phyloP scores from a whole-genome alignment of 2,329 filamentous ascomycete species.

The Nectriaceae sp. region DNA sequence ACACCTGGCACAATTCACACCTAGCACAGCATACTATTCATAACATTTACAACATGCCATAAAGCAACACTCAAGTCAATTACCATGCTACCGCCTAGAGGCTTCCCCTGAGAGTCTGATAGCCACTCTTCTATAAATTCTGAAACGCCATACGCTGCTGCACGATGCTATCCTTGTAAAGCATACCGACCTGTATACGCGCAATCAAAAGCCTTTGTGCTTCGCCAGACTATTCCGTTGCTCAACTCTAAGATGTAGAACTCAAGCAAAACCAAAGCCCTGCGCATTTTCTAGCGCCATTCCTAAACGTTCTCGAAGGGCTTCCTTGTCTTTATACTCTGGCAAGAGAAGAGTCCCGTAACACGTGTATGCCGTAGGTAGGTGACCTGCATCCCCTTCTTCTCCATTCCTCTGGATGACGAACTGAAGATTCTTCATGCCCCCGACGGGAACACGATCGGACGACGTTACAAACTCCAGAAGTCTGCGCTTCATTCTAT shows the following conservation, averaged over 20 bases:
- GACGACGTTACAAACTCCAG: slow-evolving; percentile 95
- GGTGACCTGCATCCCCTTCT: slow-evolving; percentile 50
- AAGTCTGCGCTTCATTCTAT: slow-evolving; percentile 71
- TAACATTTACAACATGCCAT: too few relatives aligned
- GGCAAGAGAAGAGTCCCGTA: slow-evolving; percentile 87
- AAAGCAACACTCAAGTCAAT: too few relatives aligned
- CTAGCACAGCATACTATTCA: too few relatives aligned
- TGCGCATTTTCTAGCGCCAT: slow-evolving; percentile 86
- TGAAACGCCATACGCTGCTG: background rate
- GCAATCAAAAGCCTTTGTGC: too few relatives aligned
- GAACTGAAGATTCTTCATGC: slow-evolving; percentile 80
- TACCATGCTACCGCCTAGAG: too few relatives aligned
- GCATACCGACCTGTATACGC: too few relatives aligned
- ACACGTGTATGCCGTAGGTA: slow-evolving; percentile 91
- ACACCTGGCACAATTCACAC: too few relatives aligned
- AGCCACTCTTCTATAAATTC: background rate
- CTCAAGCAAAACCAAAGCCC: slow-evolving; percentile 77
- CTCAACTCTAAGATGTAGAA: background rate
- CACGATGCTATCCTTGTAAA: background rate
- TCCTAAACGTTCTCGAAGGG: slow-evolving; percentile 72
- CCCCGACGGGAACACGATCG: slow-evolving; percentile 86
- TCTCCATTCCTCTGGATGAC: slow-evolving; percentile 77
- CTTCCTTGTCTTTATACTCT: slow-evolving; percentile 72
- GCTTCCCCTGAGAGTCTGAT: too few relatives aligned
- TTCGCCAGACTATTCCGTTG: too few relatives aligned